phyloP scores from a whole-genome alignment of 208 protist species.

The Vickermania ingenoplastis region DNA sequence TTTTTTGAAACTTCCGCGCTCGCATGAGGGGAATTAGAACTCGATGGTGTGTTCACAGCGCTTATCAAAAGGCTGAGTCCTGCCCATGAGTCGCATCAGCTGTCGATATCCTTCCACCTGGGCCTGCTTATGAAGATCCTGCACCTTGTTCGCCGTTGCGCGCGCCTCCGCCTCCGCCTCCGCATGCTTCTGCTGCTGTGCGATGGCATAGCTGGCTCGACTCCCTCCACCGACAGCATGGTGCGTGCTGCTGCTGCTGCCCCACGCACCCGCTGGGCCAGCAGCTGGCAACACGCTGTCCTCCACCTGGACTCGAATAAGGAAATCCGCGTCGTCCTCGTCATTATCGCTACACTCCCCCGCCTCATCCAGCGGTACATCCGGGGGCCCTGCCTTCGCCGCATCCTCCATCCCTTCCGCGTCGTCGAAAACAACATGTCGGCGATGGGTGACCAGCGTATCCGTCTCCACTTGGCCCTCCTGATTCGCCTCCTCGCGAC shows the following conservation, averaged over 20 bases:
- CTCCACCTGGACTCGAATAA: constrained; percentile 51
- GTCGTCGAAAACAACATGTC: too few species aligned
- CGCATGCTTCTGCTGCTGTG: too few species aligned
- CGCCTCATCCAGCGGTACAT: constrained; percentile 14
- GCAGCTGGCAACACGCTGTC: constrained; percentile 6
- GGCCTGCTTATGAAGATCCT: constrained; percentile 28
- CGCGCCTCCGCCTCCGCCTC: not conserved
- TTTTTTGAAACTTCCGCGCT: not conserved
- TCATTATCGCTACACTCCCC: too few species aligned
- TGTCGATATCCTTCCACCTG: constrained; percentile 46
- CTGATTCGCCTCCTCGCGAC: constrained; percentile 1
- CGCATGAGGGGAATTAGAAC: constrained; percentile 22
- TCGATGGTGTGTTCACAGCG: constrained; percentile 58
- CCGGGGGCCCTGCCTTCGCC: not conserved
- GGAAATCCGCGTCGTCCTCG: constrained; percentile 58
- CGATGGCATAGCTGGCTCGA: too few species aligned
- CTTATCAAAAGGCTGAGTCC: constrained; percentile 40
- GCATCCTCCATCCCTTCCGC: too few species aligned
- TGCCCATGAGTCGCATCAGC: constrained; percentile 50
- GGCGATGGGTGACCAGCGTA: too few species aligned
- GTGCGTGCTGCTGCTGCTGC: not conserved
- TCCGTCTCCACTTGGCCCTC: too few species aligned
- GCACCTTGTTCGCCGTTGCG: constrained; percentile 1
- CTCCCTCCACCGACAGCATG: not conserved
- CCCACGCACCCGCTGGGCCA: not conserved